Percentiles rank a stretch among this genome's conserved stretches.
These are phyloP conservation scores for Volvariella surrecta DNA, from an alignment of 1,284 basidiomycete species.

Conservation along the genomic window DNA sequence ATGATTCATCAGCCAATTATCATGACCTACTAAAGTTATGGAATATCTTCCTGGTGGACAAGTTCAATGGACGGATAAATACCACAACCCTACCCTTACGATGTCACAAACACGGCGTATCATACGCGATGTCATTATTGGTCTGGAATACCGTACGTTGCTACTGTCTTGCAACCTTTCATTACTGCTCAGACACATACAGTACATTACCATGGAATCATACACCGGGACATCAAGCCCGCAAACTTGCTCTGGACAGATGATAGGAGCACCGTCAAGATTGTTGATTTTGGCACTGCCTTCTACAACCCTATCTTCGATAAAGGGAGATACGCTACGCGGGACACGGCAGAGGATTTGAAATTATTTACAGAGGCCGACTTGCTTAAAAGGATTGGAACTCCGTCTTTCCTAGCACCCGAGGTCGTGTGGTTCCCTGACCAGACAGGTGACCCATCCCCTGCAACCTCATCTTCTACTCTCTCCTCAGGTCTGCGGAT, in stretches of 20 bases:
- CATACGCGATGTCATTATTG: slow-evolving; percentile 74
- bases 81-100: slow-evolving; percentile 56
- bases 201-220: slow-evolving; percentile 87
- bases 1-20: neutral
- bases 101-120: slow-evolving; percentile 69
- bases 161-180: neutral
- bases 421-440: slow-evolving; percentile 69
- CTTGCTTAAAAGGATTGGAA: slow-evolving; percentile 75
- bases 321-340: slow-evolving; percentile 19
- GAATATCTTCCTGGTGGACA: slow-evolving; percentile 84
- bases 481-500: slow-evolving; percentile 6
- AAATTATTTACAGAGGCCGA: slow-evolving; percentile 61
- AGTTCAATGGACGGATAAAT: slow-evolving; percentile 62
- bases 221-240: slow-evolving; percentile 91
- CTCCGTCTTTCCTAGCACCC: slow-evolving; percentile 84
- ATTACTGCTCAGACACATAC: slow-evolving; percentile 4
- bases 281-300: slow-evolving; percentile 86
- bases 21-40: slow-evolving; percentile 43
- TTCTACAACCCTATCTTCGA: slow-evolving; percentile 50
- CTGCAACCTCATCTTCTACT: slow-evolving; percentile 1
- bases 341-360: slow-evolving; percentile 19
- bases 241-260: slow-evolving; percentile 76
- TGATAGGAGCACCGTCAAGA: slow-evolving; percentile 71
- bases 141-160: slow-evolving; percentile 70
- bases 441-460: slow-evolving; percentile 9